Conservation (phyloP, 2,329 filamentous ascomycete genomes). For the Colletotrichum shisoi region DNA sequence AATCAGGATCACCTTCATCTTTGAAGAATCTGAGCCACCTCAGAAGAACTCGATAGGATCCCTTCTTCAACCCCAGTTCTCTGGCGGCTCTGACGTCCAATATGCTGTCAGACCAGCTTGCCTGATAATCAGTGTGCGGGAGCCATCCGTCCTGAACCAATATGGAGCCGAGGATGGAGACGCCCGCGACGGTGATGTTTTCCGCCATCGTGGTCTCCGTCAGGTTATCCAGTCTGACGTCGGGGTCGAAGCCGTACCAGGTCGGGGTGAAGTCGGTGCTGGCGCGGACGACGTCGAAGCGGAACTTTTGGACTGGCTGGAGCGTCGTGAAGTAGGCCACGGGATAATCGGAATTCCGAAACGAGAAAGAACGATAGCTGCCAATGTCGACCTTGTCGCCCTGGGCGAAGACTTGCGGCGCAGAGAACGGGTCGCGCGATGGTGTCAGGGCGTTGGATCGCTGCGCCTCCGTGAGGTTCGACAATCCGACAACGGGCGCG, state of each 20-base stretch:
- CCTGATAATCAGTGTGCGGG: slow-evolving; percentile 17
- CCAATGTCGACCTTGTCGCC: slow-evolving; percentile 21
- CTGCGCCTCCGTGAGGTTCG: background rate
- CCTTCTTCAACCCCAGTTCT: slow-evolving; percentile 31
- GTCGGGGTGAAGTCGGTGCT: slow-evolving; percentile 27
- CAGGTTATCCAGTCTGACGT: slow-evolving; percentile 11
- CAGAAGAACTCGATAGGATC: slow-evolving; percentile 40
- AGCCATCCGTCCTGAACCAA: slow-evolving; percentile 19
- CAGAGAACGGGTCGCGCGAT: slow-evolving; percentile 12
- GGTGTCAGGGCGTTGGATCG: slow-evolving; percentile 4
- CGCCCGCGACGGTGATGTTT: slow-evolving; percentile 9
- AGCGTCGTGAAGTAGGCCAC: slow-evolving; percentile 21
- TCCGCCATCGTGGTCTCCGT: slow-evolving; percentile 14
- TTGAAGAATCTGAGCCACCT: slow-evolving; percentile 40
- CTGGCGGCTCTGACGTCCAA: slow-evolving; percentile 14
- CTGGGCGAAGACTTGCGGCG: slow-evolving; percentile 24
- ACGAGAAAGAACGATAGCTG: slow-evolving; percentile 15
- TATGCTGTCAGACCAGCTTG: slow-evolving; percentile 24
- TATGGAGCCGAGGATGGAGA: slow-evolving; percentile 4
- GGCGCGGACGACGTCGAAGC: slow-evolving; percentile 25
- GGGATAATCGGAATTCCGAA: slow-evolving; percentile 20
- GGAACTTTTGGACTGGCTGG: slow-evolving; percentile 15
- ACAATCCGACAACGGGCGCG: slow-evolving; percentile 45
- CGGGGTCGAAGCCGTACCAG: slow-evolving; percentile 25
- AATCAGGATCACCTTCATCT: slow-evolving; percentile 25